A percentile compares a stretch with the other conserved stretches of the same genome.
Evolutionary conservation across 2,329 filamentous ascomycete species (phyloP).

Genomic region (Aaosphaeria arxii): DNA sequence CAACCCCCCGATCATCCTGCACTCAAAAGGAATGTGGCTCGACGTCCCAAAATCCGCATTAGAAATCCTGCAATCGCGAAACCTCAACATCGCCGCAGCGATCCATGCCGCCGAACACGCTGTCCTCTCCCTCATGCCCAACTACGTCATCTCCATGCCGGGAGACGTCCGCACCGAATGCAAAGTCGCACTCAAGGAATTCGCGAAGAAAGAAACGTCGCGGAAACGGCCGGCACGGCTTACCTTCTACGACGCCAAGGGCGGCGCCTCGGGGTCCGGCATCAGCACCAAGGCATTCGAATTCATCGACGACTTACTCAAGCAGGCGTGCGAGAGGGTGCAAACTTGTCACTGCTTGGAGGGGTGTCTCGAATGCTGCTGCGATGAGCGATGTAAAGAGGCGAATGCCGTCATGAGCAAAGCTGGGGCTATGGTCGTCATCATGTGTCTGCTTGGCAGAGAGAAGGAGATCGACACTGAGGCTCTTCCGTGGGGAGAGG

Average conservation of each 20-base stretch:
- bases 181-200: conserved; percentile 85
- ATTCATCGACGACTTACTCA: conserved; percentile 76
- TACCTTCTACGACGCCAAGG: conserved; percentile 94
- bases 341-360: conserved; percentile 72
- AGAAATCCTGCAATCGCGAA: conserved; percentile 69
- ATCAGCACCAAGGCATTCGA: conserved; percentile 94
- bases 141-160: conserved; percentile 84
- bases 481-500: conserved; percentile 79
- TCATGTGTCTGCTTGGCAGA: conserved; percentile 70
- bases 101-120: conserved; percentile 97
- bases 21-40: conserved; percentile 91
- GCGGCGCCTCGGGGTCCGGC: conserved; percentile 76
- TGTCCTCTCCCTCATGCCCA: conserved; percentile 80
- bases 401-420: conserved; percentile 93
- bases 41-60: conserved; percentile 80
- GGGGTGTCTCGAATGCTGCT: conserved; percentile 89
- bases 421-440: conserved; percentile 76
- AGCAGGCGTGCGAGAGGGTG: conserved; percentile 72
- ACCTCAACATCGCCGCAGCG: conserved; percentile 78
- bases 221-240: conserved; percentile 83
- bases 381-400: conserved; percentile 78
- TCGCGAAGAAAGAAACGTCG: conserved; percentile 64
- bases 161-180: conserved; percentile 94
- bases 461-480: conserved; percentile 79
- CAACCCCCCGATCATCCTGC: conserved; percentile 83